Percentiles rank a stretch among this genome's conserved stretches.
Conservation (phyloP, 1,284 basidiomycete species). For the Puccinia polysora region DNA sequence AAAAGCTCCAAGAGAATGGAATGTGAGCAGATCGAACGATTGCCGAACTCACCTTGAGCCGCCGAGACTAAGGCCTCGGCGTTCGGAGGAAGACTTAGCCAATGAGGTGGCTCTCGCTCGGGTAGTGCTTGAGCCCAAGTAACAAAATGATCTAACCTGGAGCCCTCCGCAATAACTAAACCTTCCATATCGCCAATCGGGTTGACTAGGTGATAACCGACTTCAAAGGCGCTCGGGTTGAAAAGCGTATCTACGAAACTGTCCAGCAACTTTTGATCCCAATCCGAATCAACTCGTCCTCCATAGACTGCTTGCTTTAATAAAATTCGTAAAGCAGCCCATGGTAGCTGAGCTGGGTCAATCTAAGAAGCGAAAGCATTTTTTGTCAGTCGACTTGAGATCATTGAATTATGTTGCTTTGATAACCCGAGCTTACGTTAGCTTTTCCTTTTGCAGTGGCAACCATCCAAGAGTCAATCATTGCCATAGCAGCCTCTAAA, state of each 20-base stretch:
- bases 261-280: conserved; percentile 83
- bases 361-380: neutral
- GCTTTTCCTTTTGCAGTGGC: conserved; percentile 74
- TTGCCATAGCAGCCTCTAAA: conserved; percentile 82
- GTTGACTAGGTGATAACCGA: conserved; percentile 81
- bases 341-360: conserved; percentile 81
- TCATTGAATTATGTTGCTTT: neutral
- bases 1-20: neutral
- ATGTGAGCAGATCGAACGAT: neutral
- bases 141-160: conserved; percentile 80
- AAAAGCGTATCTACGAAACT: conserved; percentile 86
- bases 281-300: conserved; percentile 80
- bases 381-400: neutral
- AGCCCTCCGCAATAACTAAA: conserved; percentile 79
- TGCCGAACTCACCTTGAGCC: conserved; percentile 67
- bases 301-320: conserved; percentile 94
- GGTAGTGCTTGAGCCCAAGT: conserved; percentile 79
- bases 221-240: conserved; percentile 77
- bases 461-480: conserved; percentile 82
- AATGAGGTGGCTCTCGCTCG: conserved; percentile 75
- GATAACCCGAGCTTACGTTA: conserved; percentile 65
- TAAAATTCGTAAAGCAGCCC: conserved; percentile 81
- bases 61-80: conserved; percentile 85
- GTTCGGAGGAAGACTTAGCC: conserved; percentile 82
- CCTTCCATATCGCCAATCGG: conserved; percentile 57